Percentiles rank a stretch among this genome's conserved stretches.
phyloP scores from a whole-genome alignment of 768 basidiomycete genomes.

The Tulasnella sp. region DNA sequence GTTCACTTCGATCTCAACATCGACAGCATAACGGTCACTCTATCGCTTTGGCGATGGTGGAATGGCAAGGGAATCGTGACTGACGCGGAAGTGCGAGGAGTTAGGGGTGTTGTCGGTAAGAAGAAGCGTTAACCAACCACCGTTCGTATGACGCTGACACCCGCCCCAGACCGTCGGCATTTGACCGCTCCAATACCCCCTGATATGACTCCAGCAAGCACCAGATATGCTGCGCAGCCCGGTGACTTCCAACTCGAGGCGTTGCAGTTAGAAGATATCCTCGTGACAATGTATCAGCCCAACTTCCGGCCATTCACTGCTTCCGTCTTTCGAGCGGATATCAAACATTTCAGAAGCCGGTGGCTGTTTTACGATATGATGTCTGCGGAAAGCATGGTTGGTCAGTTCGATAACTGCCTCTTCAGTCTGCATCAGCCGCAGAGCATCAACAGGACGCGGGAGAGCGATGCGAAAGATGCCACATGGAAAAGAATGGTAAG shows the following conservation, averaged over 20 bases:
- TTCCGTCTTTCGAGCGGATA: constrained; percentile 87
- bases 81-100: constrained; percentile 86
- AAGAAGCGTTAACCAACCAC: too few relatives aligned
- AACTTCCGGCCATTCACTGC: constrained; percentile 85
- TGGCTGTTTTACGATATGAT: constrained; percentile 96
- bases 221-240: constrained; percentile 56
- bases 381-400: constrained; percentile 87
- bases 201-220: constrained; percentile 58
- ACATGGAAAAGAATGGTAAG: constrained; percentile 83
- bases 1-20: constrained; percentile 89
- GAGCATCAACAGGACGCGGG: constrained; percentile 83
- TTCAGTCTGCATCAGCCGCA: constrained; percentile 95
- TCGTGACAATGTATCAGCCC: constrained; percentile 92
- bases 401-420: constrained; percentile 94
- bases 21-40: constrained; percentile 89
- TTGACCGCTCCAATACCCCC: constrained; percentile 75
- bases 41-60: constrained; percentile 85
- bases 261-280: constrained; percentile 81
- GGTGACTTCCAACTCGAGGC: constrained; percentile 91
- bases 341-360: constrained; percentile 72
- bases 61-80: constrained; percentile 90
- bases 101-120: constrained; percentile 83
- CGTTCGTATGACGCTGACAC: too few relatives aligned
- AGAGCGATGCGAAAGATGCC: constrained; percentile 71
- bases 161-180: constrained; percentile 81